Evolutionary conservation across 139 green algal species (phyloP), one percentile per base, ranked within the genome.

Genomic region (Chlorokybus atmophyticus): DNA sequence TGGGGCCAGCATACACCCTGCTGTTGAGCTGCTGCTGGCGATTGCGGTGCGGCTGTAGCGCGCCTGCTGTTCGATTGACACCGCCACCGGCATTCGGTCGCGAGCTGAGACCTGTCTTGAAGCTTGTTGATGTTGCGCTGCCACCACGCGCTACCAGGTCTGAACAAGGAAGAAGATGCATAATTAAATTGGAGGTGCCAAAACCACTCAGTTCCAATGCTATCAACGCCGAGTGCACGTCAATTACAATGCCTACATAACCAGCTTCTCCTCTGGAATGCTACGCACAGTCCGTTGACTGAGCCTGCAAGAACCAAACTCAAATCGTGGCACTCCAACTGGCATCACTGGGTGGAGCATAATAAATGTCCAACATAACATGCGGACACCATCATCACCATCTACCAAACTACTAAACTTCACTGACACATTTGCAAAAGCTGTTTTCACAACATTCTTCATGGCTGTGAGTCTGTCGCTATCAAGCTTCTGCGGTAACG

Each of bases 81-180:
- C 58, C 58, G 19, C 58, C 58, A 58, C 64, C 64, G n/a, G 60
- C 60, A 26, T 68, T 68, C 14, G 60, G 60, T 39, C 60, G 40
- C 21, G 26, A 67, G 21, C 26, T 29, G 55, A 53, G 31, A n/a
- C 55, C 60, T 60, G 44, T 66, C 44, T 24, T 6, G 8, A 21
- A 21, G n/a, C n/a, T n/a, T n/a, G n/a, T n/a, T 30, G 30, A 7
- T 6, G 19, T 54, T 7, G 31, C 23, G 10, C 7, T 21, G 31
- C 41, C 40, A 6, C 60, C 60, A 23, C 60, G 23, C n/a, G 60
- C 66, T 14, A 21, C 53, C 14, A 68, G 27, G 21, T 68, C 60
- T 68, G 60, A 14, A 44, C 14, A 14, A 17, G 14, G 17, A 17
- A 44, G 17, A 23, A 23, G 14, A 44, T 23, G 38, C 38, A 23